These are phyloP conservation scores for Paragyromitra xinjiangensis DNA, from an alignment of 495 filamentous ascomycete genomes.

Conservation along the genomic window DNA sequence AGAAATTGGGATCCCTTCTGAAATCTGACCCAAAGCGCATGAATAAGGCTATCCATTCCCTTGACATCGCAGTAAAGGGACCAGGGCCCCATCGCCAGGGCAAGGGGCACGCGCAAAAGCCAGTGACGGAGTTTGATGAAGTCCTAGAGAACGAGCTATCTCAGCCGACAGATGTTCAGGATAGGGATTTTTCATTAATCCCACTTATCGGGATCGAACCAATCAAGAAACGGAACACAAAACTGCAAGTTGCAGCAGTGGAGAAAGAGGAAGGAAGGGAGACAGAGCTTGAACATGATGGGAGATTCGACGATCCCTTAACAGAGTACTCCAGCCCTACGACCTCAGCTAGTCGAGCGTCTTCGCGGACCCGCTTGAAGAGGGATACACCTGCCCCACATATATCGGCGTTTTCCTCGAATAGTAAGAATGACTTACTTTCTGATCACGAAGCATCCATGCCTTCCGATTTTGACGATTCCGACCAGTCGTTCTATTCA, in stretches of 20 bases:
- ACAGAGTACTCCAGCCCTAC: conserved; percentile 6
- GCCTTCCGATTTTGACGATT: conserved; percentile 13
- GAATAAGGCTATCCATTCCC: conserved; percentile 2
- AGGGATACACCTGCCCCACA: background rate
- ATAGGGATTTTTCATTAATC: conserved; percentile 37
- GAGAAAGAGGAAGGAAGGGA: background rate
- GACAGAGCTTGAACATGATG: background rate
- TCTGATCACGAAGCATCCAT: background rate
- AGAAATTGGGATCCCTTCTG: conserved; percentile 14
- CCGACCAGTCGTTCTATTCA: conserved; percentile 32
- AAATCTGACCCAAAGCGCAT: background rate
- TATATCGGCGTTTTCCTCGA: background rate
- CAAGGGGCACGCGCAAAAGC: background rate
- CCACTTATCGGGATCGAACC: background rate
- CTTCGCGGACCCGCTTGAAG: background rate
- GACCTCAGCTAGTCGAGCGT: background rate
- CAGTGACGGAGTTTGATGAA: conserved; percentile 1
- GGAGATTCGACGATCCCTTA: conserved; percentile 34
- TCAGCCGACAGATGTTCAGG: background rate
- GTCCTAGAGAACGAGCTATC: conserved; percentile 17
- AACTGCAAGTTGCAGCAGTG: background rate
- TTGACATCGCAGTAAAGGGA: background rate
- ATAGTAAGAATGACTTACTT: background rate
- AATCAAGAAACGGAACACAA: background rate
- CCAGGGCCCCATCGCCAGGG: background rate